Evolutionary conservation across 441 rosid genomes (phyloP).

Genomic region (Arabidopsis lyrata): DNA sequence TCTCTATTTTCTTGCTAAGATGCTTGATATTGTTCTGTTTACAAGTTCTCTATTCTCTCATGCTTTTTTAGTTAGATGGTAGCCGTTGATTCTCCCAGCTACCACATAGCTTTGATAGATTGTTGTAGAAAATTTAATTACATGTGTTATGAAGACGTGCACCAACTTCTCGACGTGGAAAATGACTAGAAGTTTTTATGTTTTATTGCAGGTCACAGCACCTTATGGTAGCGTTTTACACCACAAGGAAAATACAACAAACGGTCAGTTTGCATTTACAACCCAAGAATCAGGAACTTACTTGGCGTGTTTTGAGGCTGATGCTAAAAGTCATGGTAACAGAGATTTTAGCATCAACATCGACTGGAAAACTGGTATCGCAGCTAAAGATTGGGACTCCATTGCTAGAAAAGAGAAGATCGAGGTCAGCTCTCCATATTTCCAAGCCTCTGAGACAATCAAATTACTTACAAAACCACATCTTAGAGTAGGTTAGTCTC

Average conservation of each 20-base stretch:
- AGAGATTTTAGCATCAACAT: too few relatives aligned
- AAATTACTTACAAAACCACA: background rate
- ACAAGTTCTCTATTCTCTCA: background rate
- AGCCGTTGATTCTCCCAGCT: background rate
- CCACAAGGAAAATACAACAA: slow-evolving; percentile 68
- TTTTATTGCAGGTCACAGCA: slow-evolving; percentile 71
- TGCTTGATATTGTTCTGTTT: background rate
- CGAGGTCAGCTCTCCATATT: slow-evolving; percentile 58
- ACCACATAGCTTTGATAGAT: slow-evolving; percentile 19
- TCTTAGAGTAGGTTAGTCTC: background rate
- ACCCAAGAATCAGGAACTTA: slow-evolving; percentile 80
- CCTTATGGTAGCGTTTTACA: slow-evolving; percentile 82
- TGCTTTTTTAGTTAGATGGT: slow-evolving; percentile 3
- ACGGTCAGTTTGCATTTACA: slow-evolving; percentile 49
- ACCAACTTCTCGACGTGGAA: background rate
- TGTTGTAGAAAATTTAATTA: background rate
- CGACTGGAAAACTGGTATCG: too few relatives aligned
- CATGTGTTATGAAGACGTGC: background rate
- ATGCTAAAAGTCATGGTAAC: too few relatives aligned
- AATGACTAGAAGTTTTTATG: background rate
- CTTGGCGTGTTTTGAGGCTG: slow-evolving; percentile 63
- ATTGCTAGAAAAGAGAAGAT: slow-evolving; percentile 91
- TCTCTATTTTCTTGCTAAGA: slow-evolving; percentile 6
- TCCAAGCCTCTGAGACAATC: background rate
- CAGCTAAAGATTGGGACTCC: slow-evolving; percentile 93